Conservation (phyloP, 148 eudicot species). For the Silene conica region DNA sequence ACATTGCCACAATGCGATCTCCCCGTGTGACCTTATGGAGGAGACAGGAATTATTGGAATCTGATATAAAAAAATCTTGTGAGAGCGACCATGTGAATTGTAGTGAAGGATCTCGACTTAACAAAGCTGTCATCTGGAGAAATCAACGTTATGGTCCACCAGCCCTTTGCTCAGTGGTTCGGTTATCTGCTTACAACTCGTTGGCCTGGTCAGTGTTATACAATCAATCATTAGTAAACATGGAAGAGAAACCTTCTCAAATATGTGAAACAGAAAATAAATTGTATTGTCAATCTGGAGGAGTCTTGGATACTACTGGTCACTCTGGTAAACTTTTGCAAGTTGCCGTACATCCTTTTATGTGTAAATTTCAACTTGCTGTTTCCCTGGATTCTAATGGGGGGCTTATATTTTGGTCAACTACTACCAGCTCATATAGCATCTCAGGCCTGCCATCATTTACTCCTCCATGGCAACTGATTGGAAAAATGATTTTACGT, state of each 20-base stretch:
- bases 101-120: constrained; percentile 28
- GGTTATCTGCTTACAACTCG: constrained; percentile 45
- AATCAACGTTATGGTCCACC: constrained; percentile 62
- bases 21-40: constrained; percentile 86
- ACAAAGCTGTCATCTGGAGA: constrained; percentile 63
- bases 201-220: constrained; percentile 50
- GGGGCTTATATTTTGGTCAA: constrained; percentile 70
- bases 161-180: constrained; percentile 59
- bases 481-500: constrained; percentile 41
- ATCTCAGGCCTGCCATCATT: constrained; percentile 53
- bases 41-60: constrained; percentile 40
- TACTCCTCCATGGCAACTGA: constrained; percentile 56
- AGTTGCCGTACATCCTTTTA: constrained; percentile 63
- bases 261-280: constrained; percentile 29
- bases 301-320: constrained; percentile 53
- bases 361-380: constrained; percentile 50
- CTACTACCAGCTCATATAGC: constrained; percentile 39
- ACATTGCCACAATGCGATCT: constrained; percentile 66
- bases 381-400: constrained; percentile 83
- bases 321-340: constrained; percentile 72
- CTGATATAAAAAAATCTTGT: constrained; percentile 24
- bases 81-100: constrained; percentile 7
- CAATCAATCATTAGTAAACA: constrained; percentile 29
- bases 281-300: constrained; percentile 40
- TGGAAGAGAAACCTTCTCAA: constrained; percentile 26